phyloP scores from a whole-genome alignment of 1,139 yeast genomes.

The Zygosaccharomyces pseudobailii region DNA sequence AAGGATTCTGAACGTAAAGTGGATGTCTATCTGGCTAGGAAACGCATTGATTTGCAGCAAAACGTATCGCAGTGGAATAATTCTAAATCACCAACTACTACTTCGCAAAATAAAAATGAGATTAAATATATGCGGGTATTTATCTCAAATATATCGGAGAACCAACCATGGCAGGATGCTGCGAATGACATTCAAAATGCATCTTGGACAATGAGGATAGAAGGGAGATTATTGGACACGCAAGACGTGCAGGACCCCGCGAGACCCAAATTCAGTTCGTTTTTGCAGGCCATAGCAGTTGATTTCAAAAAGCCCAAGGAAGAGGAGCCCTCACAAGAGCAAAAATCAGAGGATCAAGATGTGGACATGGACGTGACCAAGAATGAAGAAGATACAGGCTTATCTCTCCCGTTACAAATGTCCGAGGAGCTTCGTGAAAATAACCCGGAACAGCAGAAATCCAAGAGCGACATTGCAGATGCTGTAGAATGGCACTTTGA shows the following conservation, averaged over 20 bases:
- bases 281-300: slow-evolving; percentile 77
- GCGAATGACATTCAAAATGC: slow-evolving; percentile 29
- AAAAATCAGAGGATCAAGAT: slow-evolving; percentile 10
- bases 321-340: slow-evolving; percentile 32
- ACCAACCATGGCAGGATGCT: slow-evolving; percentile 87
- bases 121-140: slow-evolving; percentile 68
- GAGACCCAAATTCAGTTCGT: slow-evolving; percentile 67
- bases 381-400: slow-evolving; percentile 3
- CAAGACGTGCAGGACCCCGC: slow-evolving; percentile 38
- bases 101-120: slow-evolving; percentile 37
- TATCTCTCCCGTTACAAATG: slow-evolving; percentile 9
- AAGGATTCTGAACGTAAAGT: slow-evolving; percentile 73
- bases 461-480: slow-evolving; percentile 17
- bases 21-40: slow-evolving; percentile 77
- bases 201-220: slow-evolving; percentile 81
- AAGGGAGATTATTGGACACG: slow-evolving; percentile 67
- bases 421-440: slow-evolving; percentile 4
- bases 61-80: slow-evolving; percentile 40
- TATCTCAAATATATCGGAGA: slow-evolving; percentile 74
- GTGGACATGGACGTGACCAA: slow-evolving; percentile 23
- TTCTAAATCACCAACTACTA: slow-evolving; percentile 28
- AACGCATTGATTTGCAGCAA: slow-evolving; percentile 82
- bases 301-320: slow-evolving; percentile 50
- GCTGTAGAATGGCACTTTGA: slow-evolving; percentile 69
- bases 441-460: slow-evolving; percentile 6